phyloP scores from a whole-genome alignment of 345 rosid species.

The Xanthoceras sorbifolium region DNA sequence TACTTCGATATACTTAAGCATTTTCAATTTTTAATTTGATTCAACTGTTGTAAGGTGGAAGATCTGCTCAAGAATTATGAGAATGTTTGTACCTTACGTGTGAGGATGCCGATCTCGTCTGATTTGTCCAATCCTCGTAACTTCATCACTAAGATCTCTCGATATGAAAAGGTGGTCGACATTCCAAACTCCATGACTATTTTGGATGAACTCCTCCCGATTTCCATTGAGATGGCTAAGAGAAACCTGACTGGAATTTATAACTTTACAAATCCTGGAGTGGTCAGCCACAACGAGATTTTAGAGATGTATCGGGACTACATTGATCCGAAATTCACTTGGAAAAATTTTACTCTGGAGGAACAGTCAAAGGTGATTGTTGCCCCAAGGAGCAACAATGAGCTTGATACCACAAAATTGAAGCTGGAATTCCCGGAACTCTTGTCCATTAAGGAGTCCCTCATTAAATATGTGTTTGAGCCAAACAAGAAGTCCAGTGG shows the following conservation, averaged over 20 bases:
- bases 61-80: constrained; percentile 81
- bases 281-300: constrained; percentile 91
- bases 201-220: constrained; percentile 82
- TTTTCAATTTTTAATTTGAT: background rate
- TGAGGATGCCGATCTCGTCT: constrained; percentile 91
- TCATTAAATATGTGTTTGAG: constrained; percentile 71
- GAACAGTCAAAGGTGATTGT: constrained; percentile 89
- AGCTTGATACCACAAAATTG: constrained; percentile 77
- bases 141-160: constrained; percentile 79
- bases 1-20: no score
- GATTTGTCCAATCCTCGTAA: constrained; percentile 83
- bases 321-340: constrained; percentile 65
- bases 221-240: constrained; percentile 94
- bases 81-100: constrained; percentile 83
- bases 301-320: constrained; percentile 76
- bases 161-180: constrained; percentile 81
- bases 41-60: constrained; percentile 50
- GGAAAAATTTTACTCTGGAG: constrained; percentile 87
- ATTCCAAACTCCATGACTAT: constrained; percentile 96
- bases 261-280: constrained; percentile 89
- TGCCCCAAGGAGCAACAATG: constrained; percentile 96
- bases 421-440: constrained; percentile 81
- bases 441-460: constrained; percentile 80
- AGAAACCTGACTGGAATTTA: constrained; percentile 91
- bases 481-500: constrained; percentile 66